Evolutionary conservation across 164 flowering plant species (phyloP), one percentile per base, ranked within the genome.

Genomic region (Magnolia sinica): DNA sequence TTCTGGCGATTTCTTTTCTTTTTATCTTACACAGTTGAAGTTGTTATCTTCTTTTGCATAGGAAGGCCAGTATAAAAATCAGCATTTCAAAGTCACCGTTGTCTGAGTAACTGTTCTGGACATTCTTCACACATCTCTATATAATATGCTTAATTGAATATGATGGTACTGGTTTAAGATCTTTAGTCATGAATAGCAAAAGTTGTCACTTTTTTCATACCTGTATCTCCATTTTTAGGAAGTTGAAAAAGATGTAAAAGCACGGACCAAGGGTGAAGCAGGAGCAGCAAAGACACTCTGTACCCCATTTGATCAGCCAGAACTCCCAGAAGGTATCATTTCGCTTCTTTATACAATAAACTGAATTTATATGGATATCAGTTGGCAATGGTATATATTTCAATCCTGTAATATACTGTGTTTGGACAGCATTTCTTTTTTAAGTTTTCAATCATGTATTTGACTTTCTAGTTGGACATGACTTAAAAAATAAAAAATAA

Each of bases 231-330:
- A 59, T 70, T 55, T 84, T 5, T 68, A 93, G 99, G 95, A 90
- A 76, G 97, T 95, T 71, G 98, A 93, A 79, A 90, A 89, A 73
- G 92, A 88, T 74, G 98, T 95, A 66, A 95, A 93, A 85, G 81
- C 86, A 52, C 82, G 92, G 3, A 95, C 98, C 10, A 93, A 91
- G 80, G 97, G 96, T 22, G 97, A 91, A 75, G 90, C 81, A 81
- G 98, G 98, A 76, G 97, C 98, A 66, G 94, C 92, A 9, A 95
- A 92, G 87, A 79, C 90, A 2, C 90, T 95, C 16, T 95, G 98
- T 79, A 78, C 94, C 18, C 98, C 98, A 51, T 89, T 95, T 70
- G 93, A 90, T 8, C 97, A 95, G 89, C 92, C 95, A 9, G 92
- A 89, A 63, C 85, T 95, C 76, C 97, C 91, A 6, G 89, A 89